Evolutionary conservation across 441 rosid genomes (phyloP), one percentile per base, ranked within the genome.

Genomic region (Corymbia calophylla): DNA sequence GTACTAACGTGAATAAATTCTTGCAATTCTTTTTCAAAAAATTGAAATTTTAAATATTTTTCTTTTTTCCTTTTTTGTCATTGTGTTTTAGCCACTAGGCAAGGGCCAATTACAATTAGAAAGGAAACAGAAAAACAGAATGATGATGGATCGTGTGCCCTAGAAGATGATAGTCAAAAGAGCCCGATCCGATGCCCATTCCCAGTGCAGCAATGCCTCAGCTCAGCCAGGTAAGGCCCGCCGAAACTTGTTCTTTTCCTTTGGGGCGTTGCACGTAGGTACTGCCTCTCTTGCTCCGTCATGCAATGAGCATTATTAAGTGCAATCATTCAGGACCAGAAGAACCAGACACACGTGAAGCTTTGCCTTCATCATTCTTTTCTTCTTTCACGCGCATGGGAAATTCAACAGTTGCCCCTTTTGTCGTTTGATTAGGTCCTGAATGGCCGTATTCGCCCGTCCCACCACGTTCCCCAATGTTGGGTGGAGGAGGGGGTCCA

Each of bases 41-140:
- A 13, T 13, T 29, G 29, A 31, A 62, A 5, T 14, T 70, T 32
- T 68, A 12, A 5, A 27, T 1, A 39, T 29, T 29, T 29, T 29
- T 62, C 0, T 1, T 0, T 16, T 8, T 16, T 2, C 9, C 1
- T 6, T 27, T 32, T 5, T 4, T 8, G 0, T 73, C 29, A 39
- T 39, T 21, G 29, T 73, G 82, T 1, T 0, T 2, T 14, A 10
- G 0, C 64, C 64, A 58, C 14, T 25, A 58, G n/a, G 64, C 29
- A 25, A 58, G 25, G 15, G 14, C 64, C 64, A 58, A 25, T 58
- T 58, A 1, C n/a, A 25, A 58, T 6, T 25, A 58, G 3, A 58
- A 58, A 25, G n/a, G 25, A 58, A 58, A 10, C 3, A 25, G 0
- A 58, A 25, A 58, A 73, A 73, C 82, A 16, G 16, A 73, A 73